Evolutionary conservation across 2,329 filamentous ascomycete genomes (phyloP).

Genomic region (Botrytis hyacinthi): DNA sequence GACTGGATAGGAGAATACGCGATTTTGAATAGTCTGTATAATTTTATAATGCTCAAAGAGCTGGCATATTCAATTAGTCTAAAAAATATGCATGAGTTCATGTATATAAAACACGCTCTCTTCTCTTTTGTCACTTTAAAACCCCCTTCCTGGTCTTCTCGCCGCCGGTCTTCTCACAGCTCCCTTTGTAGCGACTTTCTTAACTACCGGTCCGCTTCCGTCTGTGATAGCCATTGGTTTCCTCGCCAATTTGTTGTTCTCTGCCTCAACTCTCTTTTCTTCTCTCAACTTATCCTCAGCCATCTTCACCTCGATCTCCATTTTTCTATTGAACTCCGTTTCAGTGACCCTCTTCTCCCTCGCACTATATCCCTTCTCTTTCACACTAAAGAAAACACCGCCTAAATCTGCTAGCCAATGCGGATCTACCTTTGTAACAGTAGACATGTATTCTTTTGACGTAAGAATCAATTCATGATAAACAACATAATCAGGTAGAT

Average conservation of each 20-base stretch:
- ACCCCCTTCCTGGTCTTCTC: constrained; percentile 21
- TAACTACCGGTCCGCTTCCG: constrained; percentile 10
- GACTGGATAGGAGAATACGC: background rate
- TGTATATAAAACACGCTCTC: background rate
- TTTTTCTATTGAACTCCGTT: constrained; percentile 85
- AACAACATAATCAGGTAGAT: constrained; percentile 93
- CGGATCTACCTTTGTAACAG: constrained; percentile 91
- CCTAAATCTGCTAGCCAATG: constrained; percentile 96
- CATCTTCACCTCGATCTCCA: constrained; percentile 93
- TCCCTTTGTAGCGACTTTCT: constrained; percentile 21
- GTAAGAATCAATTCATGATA: constrained; percentile 98
- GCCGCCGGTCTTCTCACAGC: constrained; percentile 21
- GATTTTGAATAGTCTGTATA: background rate
- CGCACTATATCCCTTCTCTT: constrained; percentile 93
- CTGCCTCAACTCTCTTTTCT: constrained; percentile 53
- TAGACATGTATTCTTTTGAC: constrained; percentile 96
- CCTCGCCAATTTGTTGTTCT: constrained; percentile 48
- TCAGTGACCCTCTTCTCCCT: constrained; percentile 84
- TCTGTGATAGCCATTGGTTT: constrained; percentile 34
- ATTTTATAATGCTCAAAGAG: background rate
- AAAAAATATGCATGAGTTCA: background rate
- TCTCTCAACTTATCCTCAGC: constrained; percentile 74
- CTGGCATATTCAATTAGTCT: constrained; percentile 7
- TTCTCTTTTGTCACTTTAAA: constrained; percentile 1
- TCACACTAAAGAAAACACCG: constrained; percentile 94